Evolutionary conservation across 192 early-diverging fungal species (phyloP).

Genomic region (Bifiguratus adelaidae): DNA sequence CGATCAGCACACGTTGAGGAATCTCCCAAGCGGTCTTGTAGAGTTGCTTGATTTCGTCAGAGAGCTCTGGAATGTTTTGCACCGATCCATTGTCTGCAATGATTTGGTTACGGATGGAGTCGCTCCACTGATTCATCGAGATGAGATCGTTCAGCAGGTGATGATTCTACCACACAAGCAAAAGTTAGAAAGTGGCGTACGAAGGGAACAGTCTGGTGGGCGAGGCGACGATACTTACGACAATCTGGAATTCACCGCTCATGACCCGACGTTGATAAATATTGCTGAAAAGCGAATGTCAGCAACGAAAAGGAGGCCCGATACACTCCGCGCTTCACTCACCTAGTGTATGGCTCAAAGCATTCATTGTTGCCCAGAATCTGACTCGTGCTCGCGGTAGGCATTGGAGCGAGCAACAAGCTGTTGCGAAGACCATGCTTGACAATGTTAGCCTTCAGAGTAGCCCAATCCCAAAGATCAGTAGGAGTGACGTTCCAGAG

Average conservation of each 20-base stretch:
- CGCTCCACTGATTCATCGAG: slow-evolving; percentile 86
- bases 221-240: too few relatives aligned
- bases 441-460: slow-evolving; percentile 63
- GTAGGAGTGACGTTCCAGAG: slow-evolving; percentile 77
- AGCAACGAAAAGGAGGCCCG: too few relatives aligned
- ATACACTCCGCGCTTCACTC: too few relatives aligned
- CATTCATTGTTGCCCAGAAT: slow-evolving; percentile 97
- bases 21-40: slow-evolving; percentile 98
- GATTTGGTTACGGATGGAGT: slow-evolving; percentile 88
- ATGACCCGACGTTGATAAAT: slow-evolving; percentile 94
- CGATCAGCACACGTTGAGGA: slow-evolving; percentile 77
- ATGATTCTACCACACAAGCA: slow-evolving; percentile 41
- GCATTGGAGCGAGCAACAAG: slow-evolving; percentile 91
- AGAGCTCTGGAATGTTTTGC: slow-evolving; percentile 65
- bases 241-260: slow-evolving; percentile 96
- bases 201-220: too few relatives aligned
- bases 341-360: slow-evolving; percentile 72
- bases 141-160: slow-evolving; percentile 90
- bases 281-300: too few relatives aligned
- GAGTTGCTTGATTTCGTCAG: slow-evolving; percentile 73
- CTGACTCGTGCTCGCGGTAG: slow-evolving; percentile 89
- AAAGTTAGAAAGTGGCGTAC: background rate
- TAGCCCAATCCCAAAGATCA: slow-evolving; percentile 82
- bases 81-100: slow-evolving; percentile 89
- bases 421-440: slow-evolving; percentile 85